Conservation (phyloP, 2,329 filamentous ascomycete genomes). For the Scleromitrula shiraiana region DNA sequence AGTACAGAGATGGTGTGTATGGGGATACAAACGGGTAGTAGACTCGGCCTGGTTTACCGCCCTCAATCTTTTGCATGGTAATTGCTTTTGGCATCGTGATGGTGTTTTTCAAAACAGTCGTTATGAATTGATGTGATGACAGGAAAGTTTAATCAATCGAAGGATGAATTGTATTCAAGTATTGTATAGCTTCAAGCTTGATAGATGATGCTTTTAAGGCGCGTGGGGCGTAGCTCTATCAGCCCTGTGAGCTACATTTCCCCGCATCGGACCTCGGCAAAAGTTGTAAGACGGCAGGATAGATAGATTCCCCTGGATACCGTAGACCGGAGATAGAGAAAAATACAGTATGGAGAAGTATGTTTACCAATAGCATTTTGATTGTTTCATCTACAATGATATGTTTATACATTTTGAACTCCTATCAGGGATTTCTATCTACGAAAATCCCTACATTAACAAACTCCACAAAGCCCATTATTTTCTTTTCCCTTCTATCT, state of each 20-base stretch:
- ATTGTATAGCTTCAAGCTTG: neutral
- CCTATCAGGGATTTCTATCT: neutral
- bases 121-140: too few relatives aligned
- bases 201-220: neutral
- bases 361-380: too few relatives aligned
- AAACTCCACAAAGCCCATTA: neutral
- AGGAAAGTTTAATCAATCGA: too few relatives aligned
- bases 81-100: conserved; percentile 24
- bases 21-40: conserved; percentile 75
- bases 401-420: conserved; percentile 1
- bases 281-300: too few relatives aligned
- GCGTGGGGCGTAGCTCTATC: too few relatives aligned
- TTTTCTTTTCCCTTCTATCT: neutral
- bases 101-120: too few relatives aligned
- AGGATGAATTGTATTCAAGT: neutral
- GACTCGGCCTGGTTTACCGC: conserved; percentile 76
- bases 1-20: neutral
- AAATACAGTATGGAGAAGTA: too few relatives aligned
- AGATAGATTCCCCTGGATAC: too few relatives aligned
- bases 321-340: neutral
- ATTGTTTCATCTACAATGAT: too few relatives aligned
- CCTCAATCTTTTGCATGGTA: conserved; percentile 54
- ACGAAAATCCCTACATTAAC: neutral
- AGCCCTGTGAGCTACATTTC: neutral
- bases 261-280: conserved; percentile 1